These are phyloP conservation scores for Tylopilus felleus DNA, from an alignment of 768 basidiomycete species.

Conservation along the genomic window DNA sequence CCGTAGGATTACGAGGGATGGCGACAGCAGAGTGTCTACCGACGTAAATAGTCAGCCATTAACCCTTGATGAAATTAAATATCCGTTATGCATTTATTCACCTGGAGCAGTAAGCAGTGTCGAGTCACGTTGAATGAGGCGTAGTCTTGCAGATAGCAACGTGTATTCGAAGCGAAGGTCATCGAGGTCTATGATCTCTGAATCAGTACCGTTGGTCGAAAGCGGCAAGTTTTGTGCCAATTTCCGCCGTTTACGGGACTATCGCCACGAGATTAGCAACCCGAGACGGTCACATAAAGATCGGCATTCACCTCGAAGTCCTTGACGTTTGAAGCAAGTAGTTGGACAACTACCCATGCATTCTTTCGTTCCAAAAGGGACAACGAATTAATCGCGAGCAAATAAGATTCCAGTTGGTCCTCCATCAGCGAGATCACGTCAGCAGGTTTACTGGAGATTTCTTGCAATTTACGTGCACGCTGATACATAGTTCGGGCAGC, in stretches of 20 bases:
- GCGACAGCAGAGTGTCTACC: conserved; percentile 52
- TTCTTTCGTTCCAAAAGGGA: conserved; percentile 75
- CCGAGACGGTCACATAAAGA: conserved; percentile 15
- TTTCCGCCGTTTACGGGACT: conserved; percentile 71
- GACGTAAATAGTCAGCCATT: conserved; percentile 23
- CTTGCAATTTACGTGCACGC: conserved; percentile 74
- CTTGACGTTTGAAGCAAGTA: conserved; percentile 42
- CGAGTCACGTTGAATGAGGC: conserved; percentile 68
- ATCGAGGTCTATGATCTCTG: conserved; percentile 73
- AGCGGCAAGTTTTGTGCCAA: conserved; percentile 76
- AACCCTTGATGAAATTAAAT: conserved; percentile 9
- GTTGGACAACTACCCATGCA: conserved; percentile 78
- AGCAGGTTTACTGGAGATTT: conserved; percentile 33
- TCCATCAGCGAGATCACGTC: conserved; percentile 48
- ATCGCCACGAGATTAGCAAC: conserved; percentile 19
- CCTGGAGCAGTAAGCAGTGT: conserved; percentile 60
- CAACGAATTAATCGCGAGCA: conserved; percentile 86
- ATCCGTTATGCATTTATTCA: conserved; percentile 33
- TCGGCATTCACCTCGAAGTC: conserved; percentile 43
- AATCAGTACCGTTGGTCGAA: conserved; percentile 57
- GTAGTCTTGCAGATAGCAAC: conserved; percentile 72
- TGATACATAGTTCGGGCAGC: conserved; percentile 94
- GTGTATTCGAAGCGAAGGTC: conserved; percentile 81
- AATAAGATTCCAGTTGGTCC: conserved; percentile 75
- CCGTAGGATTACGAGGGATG: conserved; percentile 67